These are phyloP conservation scores for Cladosporium phlei DNA, from an alignment of 2,329 filamentous ascomycete species.

Conservation along the genomic window DNA sequence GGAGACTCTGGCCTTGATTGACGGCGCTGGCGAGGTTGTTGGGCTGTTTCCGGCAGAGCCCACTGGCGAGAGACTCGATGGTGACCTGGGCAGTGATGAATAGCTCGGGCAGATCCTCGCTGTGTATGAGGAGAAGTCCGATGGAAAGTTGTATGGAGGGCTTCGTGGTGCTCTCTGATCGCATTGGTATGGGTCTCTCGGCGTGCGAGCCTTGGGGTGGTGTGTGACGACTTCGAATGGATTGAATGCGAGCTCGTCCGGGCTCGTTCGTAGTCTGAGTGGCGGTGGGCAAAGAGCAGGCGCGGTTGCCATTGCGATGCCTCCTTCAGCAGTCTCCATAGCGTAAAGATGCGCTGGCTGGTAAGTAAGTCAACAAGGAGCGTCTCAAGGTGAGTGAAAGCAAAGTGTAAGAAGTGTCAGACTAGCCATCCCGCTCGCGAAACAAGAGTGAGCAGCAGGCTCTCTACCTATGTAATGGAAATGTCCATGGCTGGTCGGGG, in stretches of 20 bases:
- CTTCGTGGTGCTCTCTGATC: background rate
- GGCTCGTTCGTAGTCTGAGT: conserved; percentile 1
- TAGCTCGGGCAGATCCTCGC: background rate
- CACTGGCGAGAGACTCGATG: background rate
- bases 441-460: background rate
- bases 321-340: background rate
- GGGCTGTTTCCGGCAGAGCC: background rate
- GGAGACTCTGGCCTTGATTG: background rate
- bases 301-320: background rate
- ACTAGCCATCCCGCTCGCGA: conserved; percentile 11
- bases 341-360: background rate
- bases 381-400: background rate
- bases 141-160: background rate
- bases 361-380: background rate
- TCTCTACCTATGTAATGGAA: conserved; percentile 5
- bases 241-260: background rate
- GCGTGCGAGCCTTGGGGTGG: too few relatives aligned
- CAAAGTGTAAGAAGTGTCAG: too few relatives aligned
- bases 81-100: background rate
- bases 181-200: too few relatives aligned
- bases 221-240: too few relatives aligned
- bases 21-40: conserved; percentile 1
- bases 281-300: conserved; percentile 1
- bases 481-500: conserved; percentile 6
- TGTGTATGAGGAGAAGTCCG: conserved; percentile 1